phyloP scores from a whole-genome alignment of 2,329 filamentous ascomycete genomes.

The Cercospora sp. region DNA sequence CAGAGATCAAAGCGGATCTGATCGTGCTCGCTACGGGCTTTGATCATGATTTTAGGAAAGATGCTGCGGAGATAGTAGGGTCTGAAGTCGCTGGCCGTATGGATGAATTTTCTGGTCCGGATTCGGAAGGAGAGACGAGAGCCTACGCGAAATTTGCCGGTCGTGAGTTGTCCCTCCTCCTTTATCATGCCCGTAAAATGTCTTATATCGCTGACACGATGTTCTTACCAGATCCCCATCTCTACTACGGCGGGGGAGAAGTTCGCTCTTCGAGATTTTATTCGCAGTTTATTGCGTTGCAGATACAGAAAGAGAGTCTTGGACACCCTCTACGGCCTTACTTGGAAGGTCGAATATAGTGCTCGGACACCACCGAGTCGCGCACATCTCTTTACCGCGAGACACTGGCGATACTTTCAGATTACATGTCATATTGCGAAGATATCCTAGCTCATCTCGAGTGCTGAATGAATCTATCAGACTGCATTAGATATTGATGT shows the following conservation, averaged over 20 bases:
- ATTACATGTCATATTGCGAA: background rate
- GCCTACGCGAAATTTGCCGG: slow-evolving; percentile 45
- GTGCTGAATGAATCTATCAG: background rate
- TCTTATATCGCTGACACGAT: slow-evolving; percentile 13
- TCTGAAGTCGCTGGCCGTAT: slow-evolving; percentile 44
- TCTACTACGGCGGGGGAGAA: slow-evolving; percentile 52
- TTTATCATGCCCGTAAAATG: background rate
- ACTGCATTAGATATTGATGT: background rate
- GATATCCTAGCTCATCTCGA: background rate
- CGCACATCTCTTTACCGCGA: too few relatives aligned
- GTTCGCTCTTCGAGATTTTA: slow-evolving; percentile 51
- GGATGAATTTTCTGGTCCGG: slow-evolving; percentile 50
- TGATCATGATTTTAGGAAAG: slow-evolving; percentile 46
- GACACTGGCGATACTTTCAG: too few relatives aligned
- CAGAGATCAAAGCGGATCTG: slow-evolving; percentile 47
- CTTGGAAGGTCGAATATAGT: background rate
- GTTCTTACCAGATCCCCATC: slow-evolving; percentile 36
- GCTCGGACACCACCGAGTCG: too few relatives aligned
- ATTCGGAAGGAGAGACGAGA: slow-evolving; percentile 51
- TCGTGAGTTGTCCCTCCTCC: slow-evolving; percentile 34
- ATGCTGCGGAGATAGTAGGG: slow-evolving; percentile 45
- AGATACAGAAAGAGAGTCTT: slow-evolving; percentile 42
- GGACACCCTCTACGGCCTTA: slow-evolving; percentile 17
- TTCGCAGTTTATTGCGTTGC: slow-evolving; percentile 49
- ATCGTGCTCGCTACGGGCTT: slow-evolving; percentile 53